Base-by-base conservation (phyloP, 805 yeast genomes). In the Yarrowia sp. region DNA sequence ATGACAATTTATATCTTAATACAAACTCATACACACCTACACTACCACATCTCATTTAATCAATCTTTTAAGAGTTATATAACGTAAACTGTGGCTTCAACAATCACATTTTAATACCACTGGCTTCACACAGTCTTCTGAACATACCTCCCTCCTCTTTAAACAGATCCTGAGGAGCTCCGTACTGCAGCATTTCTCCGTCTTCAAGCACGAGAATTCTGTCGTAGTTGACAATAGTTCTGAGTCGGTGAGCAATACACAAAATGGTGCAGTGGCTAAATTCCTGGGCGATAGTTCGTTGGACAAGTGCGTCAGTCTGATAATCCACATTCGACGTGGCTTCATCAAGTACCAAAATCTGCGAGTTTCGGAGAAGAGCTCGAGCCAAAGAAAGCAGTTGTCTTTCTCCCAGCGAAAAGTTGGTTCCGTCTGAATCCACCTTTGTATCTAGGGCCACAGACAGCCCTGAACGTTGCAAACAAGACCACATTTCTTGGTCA, bases 251-350 rank as follows among this genome's bases (percentile, higher is more conserved):
- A 3, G 92, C 92, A 73, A 87, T 85, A 71, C 91, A 86, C 62
- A 88, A 71, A 58, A 88, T 84, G 0, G 92, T 88, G 71, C 90
- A 86, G 48, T 81, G 75, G 11, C 76, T 72, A 71, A 88, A 88
- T 68, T 87, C 89, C 8, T 73, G 72, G 0, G 78, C 78, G 68
- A 88, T 87, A 2, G 89, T 85, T 0, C 73, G 64, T 72, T 88
- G 93, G 68, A 88, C 83, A 71, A 83, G 80, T n/a, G 82, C 77
- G 74, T 88, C 93, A 0, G 92, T 88, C 69, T 84, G 87, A 71
- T 85, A 85, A 73, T 88, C 93, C 19, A 88, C 92, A 61, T 86
- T 82, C 0, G 92, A 86, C 0, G 93, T 88, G 3, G 92, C 92
- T 74, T 88, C 93, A 73, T 88, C 93, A 67, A 88, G 74, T 61